Base-by-base conservation (phyloP, 352 stramenopile species). In the Thraustochytrium striatum region DNA sequence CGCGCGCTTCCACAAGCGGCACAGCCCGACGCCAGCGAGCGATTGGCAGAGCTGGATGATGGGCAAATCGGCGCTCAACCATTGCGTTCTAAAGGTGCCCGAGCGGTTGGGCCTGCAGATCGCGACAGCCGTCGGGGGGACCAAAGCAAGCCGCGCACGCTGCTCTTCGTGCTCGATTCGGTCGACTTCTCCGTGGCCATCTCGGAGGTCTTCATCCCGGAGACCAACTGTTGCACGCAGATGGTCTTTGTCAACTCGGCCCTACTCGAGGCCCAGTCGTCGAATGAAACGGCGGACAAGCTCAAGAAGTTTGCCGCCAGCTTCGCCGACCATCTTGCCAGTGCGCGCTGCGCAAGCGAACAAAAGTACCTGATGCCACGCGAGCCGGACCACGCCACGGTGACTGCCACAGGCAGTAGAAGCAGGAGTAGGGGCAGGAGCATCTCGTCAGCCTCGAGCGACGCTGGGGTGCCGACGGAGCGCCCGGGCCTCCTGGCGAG, bases 11-110 rank as follows among this genome's bases (percentile, higher is more conserved):
- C 69, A 79, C n/a, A 52, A 79, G 36, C n/a, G n/a, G n/a, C 72
- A 52, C 58, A 50, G n/a, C 3, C 69, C 69, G 25, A 33, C 69
- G 30, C 69, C 69, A 13, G 55, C 55, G 30, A 52, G 28, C 7
- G 69, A 72, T 21, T 79, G 69, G 69, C 69, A 79, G 55, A 47
- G 30, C 5, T 79, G 69, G 69, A 79, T 79, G 69, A 69, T 52
- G 69, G 21, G 30, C 21, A 79, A 79, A 32, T 28, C 32, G n/a
- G 69, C 69, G 32, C 39, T 79, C 1, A 79, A 79, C 32, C 69
- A 79, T 28, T 79, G 44, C 32, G 52, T 62, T 16, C 72, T 79
- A 21, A 30, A 38, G n/a, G 11, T 79, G 47, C 50, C 19, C 3
- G 57, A 69, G 19, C 50, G 43, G 28, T 52, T 79, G 3, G 72